Base-by-base conservation (phyloP, 1,284 basidiomycete genomes). In the Wallemia mellicola region DNA sequence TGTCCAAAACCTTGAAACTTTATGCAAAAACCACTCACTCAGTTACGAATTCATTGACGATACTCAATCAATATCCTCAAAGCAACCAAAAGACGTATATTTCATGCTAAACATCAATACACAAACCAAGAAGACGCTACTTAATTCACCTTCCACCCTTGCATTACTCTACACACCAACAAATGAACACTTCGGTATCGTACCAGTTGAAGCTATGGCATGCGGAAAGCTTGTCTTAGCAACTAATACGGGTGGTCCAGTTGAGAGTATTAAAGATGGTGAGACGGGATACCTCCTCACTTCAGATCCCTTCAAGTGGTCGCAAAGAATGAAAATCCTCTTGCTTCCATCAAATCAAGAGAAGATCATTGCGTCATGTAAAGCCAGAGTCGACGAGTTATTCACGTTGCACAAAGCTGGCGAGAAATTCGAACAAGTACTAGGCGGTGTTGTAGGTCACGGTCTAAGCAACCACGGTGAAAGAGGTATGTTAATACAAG, bases 101-200 rank as follows among this genome's bases (percentile, higher is more conserved):
- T 83, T 94, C 71, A 73, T 94, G 11, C 77, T 88, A 61, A 92
- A 91, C 71, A 87, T 91, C 69, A 80, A 82, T 0, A 81, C 80
- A 0, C 65, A 74, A 0, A 87, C 92, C 66, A 81, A 86, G 28
- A 79, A 82, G 0, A 79, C 80, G 5, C 76, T 89, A 1, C 77
- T 94, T 24, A 76, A 74, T 17, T 74, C 78, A 1, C 67, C 77
- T 0, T 63, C 75, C 1, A 86, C 84, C 0, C 71, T 77, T 11
- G 82, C 78, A 0, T 74, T 98, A 0, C 75, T 96, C 2, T 98
- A 98, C 69, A 98, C 94, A 0, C 92, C 94, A 0, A 74, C 78
- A 1, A 91, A 94, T 69, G 92, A 98, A 67, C 92, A 98, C 69
- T 94, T 98, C 67, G 92, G 92, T 1, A 96, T 98, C 64, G 91